phyloP scores from a whole-genome alignment of 2,329 filamentous ascomycete species.

The Calonectria multiphialidica region DNA sequence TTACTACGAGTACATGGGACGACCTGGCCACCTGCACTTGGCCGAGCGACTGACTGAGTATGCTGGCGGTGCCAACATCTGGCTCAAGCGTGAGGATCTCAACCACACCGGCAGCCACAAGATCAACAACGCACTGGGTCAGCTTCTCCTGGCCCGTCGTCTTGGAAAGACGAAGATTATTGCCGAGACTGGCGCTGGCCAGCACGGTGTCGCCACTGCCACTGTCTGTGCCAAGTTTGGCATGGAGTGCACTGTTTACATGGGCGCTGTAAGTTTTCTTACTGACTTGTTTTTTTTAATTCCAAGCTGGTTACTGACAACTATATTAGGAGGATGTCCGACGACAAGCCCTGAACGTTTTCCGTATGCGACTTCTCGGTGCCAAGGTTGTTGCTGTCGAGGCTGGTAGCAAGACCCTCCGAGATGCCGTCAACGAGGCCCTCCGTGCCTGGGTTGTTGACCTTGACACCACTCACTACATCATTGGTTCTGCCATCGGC shows the following conservation, averaged over 20 bases:
- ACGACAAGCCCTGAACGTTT: constrained; percentile 96
- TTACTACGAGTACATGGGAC: constrained; percentile 97
- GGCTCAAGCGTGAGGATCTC: constrained; percentile 96
- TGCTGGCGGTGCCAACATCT: constrained; percentile 94
- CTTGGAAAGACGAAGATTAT: constrained; percentile 98
- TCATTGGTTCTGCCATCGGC: constrained; percentile 96
- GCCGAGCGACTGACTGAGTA: constrained; percentile 90
- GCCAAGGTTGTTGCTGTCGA: constrained; percentile 94
- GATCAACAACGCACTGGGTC: constrained; percentile 98
- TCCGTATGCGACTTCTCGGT: constrained; percentile 96
- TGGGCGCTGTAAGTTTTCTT: constrained; percentile 77
- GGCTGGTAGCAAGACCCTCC: constrained; percentile 85
- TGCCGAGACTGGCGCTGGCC: constrained; percentile 95
- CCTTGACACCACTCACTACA: constrained; percentile 96
- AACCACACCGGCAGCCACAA: constrained; percentile 99
- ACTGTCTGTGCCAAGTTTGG: constrained; percentile 98
- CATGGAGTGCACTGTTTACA: constrained; percentile 98
- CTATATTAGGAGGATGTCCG: constrained; percentile 83
- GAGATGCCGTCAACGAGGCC: constrained; percentile 95
- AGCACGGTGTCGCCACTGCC: constrained; percentile 97
- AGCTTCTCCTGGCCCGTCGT: constrained; percentile 86
- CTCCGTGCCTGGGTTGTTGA: constrained; percentile 94
- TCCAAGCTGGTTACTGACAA: constrained; percentile 36
- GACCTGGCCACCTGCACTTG: constrained; percentile 90
- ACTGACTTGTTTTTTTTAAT: not conserved